Evolutionary conservation across 2,329 filamentous ascomycete species (phyloP).

Genomic region (Tolypocladium tropicale): DNA sequence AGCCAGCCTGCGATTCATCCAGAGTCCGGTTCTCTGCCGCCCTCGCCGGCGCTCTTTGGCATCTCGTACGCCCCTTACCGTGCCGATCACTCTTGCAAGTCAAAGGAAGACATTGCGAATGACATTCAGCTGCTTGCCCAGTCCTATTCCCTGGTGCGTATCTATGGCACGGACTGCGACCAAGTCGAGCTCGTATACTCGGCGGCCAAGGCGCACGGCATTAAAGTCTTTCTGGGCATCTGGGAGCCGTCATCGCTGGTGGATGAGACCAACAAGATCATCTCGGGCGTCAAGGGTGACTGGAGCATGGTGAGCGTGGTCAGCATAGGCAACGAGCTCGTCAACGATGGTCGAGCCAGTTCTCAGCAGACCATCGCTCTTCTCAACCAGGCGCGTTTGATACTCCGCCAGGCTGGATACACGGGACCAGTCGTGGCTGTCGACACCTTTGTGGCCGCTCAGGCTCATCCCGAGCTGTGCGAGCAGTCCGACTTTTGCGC

Average conservation of each 20-base stretch:
- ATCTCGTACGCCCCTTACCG: conserved; percentile 41
- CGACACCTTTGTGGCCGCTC: conserved; percentile 64
- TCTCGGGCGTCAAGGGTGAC: conserved; percentile 46
- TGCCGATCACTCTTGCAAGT: conserved; percentile 54
- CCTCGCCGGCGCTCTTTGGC: conserved; percentile 21
- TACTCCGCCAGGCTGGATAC: conserved; percentile 55
- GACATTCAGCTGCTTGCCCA: conserved; percentile 50
- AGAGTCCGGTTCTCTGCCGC: neutral
- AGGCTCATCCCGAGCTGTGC: conserved; percentile 60
- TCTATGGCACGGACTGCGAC: conserved; percentile 74
- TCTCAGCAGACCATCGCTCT: conserved; percentile 45
- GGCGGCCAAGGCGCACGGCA: conserved; percentile 51
- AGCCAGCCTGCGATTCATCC: neutral
- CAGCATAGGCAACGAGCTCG: conserved; percentile 70
- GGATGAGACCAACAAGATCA: conserved; percentile 49
- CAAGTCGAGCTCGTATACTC: conserved; percentile 54
- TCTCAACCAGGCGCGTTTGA: conserved; percentile 44
- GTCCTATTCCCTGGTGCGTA: conserved; percentile 54
- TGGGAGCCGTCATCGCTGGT: conserved; percentile 51
- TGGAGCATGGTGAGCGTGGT: conserved; percentile 64
- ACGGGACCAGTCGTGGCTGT: conserved; percentile 66
- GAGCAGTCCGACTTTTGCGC: conserved; percentile 66
- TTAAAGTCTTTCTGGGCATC: conserved; percentile 67
- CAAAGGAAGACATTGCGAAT: conserved; percentile 45
- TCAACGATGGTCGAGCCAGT: conserved; percentile 51